Conservation (phyloP, 345 rosid genomes). For the Cochlearia excelsa region DNA sequence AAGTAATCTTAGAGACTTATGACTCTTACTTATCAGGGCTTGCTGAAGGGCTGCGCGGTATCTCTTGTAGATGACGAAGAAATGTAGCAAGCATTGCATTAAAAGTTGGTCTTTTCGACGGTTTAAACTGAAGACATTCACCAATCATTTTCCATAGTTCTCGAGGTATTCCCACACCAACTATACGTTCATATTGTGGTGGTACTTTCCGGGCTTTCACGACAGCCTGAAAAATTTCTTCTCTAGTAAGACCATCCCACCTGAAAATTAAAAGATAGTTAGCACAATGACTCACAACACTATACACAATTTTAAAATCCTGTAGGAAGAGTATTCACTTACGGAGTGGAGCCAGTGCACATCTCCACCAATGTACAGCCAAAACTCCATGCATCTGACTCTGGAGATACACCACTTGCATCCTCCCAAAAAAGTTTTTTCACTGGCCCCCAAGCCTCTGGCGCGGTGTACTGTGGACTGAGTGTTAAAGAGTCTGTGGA, state of each 20-base stretch:
- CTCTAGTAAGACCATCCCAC: constrained; percentile 90
- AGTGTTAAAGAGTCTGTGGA: constrained; percentile 86
- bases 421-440: constrained; percentile 96
- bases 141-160: constrained; percentile 99
- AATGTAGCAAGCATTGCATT: constrained; percentile 87
- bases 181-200: constrained; percentile 94
- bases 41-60: constrained; percentile 87
- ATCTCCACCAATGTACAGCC: constrained; percentile 98
- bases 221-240: constrained; percentile 88
- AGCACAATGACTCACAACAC: constrained; percentile 10
- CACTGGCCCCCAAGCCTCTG: constrained; percentile 98
- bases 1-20: constrained; percentile 13
- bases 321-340: constrained; percentile 42
- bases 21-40: constrained; percentile 83
- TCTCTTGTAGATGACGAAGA: constrained; percentile 86
- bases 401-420: constrained; percentile 76
- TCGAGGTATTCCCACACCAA: constrained; percentile 94
- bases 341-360: constrained; percentile 99
- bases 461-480: constrained; percentile 89
- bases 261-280: constrained; percentile 42
- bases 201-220: constrained; percentile 79
- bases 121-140: constrained; percentile 93
- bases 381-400: constrained; percentile 99
- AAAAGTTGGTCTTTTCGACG: constrained; percentile 81
- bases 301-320: constrained; percentile 19